Percentiles rank a stretch among this genome's conserved stretches.
Conservation (phyloP, 2,329 filamentous ascomycete species). For the Colletotrichum orchidophilum region DNA sequence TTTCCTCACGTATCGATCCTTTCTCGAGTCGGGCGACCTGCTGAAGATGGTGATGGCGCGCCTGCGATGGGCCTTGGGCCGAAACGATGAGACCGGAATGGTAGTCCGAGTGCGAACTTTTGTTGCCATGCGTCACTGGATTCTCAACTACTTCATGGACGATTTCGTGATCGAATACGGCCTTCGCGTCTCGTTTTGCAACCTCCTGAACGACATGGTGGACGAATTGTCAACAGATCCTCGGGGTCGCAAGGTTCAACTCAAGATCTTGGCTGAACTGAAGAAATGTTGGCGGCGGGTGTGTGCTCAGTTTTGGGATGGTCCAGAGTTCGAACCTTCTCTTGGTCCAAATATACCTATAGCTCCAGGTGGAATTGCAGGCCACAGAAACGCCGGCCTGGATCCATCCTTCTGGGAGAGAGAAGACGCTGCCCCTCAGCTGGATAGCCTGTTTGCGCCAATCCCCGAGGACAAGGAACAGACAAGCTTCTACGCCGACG, state of each 20-base stretch:
- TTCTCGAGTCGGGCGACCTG: constrained; percentile 80
- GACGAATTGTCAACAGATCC: constrained; percentile 60
- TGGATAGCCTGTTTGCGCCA: constrained; percentile 51
- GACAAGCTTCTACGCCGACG: constrained; percentile 56
- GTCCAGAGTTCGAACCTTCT: constrained; percentile 70
- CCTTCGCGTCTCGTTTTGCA: constrained; percentile 81
- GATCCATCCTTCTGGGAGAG: constrained; percentile 65
- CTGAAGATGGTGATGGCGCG: constrained; percentile 86
- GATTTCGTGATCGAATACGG: constrained; percentile 85
- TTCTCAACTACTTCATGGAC: constrained; percentile 96
- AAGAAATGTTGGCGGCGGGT: constrained; percentile 98
- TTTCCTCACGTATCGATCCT: constrained; percentile 93
- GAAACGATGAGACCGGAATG: constrained; percentile 84
- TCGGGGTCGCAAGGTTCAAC: constrained; percentile 59
- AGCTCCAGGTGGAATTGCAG: constrained; percentile 77
- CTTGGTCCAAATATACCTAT: constrained; percentile 74
- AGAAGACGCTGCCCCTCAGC: constrained; percentile 53
- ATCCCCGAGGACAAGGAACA: constrained; percentile 38
- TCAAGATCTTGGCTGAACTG: constrained; percentile 91
- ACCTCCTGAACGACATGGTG: constrained; percentile 76
- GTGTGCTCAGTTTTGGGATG: constrained; percentile 90
- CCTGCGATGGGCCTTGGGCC: constrained; percentile 84
- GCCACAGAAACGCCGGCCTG: constrained; percentile 63
- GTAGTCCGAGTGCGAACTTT: constrained; percentile 97
- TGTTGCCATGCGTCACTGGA: constrained; percentile 95